phyloP scores from a whole-genome alignment of 495 filamentous ascomycete species.

The Aspergillus diversus region DNA sequence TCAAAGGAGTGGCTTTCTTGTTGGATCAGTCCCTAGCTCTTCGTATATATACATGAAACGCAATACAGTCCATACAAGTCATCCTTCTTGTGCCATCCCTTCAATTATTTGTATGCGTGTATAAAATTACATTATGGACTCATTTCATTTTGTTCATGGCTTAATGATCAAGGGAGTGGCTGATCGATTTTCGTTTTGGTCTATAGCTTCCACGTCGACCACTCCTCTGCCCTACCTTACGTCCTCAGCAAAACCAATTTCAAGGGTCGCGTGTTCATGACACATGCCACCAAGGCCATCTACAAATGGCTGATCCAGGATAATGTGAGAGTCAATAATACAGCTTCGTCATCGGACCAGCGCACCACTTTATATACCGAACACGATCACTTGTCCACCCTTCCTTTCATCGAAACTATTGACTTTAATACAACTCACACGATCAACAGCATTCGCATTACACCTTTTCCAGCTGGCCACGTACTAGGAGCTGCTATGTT shows the following conservation, averaged over 20 bases:
- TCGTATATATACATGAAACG: conserved; percentile 39
- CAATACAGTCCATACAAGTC: conserved; percentile 35
- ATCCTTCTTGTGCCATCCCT: conserved; percentile 23
- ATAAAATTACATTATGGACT: conserved; percentile 14
- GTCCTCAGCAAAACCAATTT: conserved; percentile 98
- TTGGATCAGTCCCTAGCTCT: conserved; percentile 18
- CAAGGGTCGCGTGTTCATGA: conserved; percentile 96
- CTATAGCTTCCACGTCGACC: conserved; percentile 91
- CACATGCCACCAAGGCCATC: conserved; percentile 97
- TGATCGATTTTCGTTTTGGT: conserved; percentile 27
- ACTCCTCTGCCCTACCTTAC: conserved; percentile 94
- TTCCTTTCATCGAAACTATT: conserved; percentile 92
- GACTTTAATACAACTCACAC: conserved; percentile 98
- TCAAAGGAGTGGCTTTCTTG: conserved; percentile 16
- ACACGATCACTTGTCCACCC: conserved; percentile 89
- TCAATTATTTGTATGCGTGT: conserved; percentile 29
- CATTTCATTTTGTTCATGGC: neutral
- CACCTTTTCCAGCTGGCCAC: conserved; percentile 94
- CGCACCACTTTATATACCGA: conserved; percentile 87
- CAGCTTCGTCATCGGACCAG: conserved; percentile 71
- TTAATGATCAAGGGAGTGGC: conserved; percentile 19
- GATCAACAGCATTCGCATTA: conserved; percentile 93
- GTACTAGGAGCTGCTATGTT: conserved; percentile 99
- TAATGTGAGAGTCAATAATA: conserved; percentile 84
- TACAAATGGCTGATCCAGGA: conserved; percentile 99